phyloP scores from a whole-genome alignment of 2,329 filamentous ascomycete genomes.

The Pestalotiopsis sp. region DNA sequence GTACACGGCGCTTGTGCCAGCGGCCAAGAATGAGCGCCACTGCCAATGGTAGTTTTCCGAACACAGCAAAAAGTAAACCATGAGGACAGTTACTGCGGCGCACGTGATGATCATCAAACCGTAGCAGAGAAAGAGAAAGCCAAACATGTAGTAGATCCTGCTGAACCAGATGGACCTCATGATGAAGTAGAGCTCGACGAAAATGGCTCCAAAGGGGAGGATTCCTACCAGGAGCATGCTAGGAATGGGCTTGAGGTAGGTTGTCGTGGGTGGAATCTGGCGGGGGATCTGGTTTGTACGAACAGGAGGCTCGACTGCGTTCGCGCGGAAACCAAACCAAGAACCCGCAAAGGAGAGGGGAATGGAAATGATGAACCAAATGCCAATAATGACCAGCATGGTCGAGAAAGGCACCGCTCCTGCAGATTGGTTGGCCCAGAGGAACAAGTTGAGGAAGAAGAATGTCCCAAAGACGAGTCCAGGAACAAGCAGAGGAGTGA shows the following conservation, averaged over 20 bases:
- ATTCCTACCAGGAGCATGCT: conserved; percentile 92
- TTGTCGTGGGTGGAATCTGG: conserved; percentile 84
- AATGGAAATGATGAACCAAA: conserved; percentile 97
- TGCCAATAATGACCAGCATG: conserved; percentile 89
- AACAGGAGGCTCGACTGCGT: conserved; percentile 75
- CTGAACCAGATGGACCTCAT: conserved; percentile 99
- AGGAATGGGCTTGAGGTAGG: conserved; percentile 83
- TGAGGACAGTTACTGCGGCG: conserved; percentile 86
- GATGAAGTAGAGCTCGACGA: conserved; percentile 98
- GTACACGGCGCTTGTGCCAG: conserved; percentile 87
- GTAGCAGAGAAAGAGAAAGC: conserved; percentile 97
- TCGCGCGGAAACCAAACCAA: conserved; percentile 86
- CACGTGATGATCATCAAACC: conserved; percentile 96
- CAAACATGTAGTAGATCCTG: conserved; percentile 99
- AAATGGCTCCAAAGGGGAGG: conserved; percentile 93
- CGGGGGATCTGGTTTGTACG: conserved; percentile 97
- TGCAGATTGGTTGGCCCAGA: conserved; percentile 90
- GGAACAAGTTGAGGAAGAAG: conserved; percentile 93
- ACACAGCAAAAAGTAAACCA: conserved; percentile 96
- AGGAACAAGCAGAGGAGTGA: conserved; percentile 86
- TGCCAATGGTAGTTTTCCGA: conserved; percentile 99
- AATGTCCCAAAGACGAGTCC: conserved; percentile 84
- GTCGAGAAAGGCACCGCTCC: conserved; percentile 96
- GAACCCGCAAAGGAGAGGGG: conserved; percentile 88
- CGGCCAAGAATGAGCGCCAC: conserved; percentile 91